Evolutionary conservation across 73 alveolate species (phyloP), one percentile per base, ranked within the genome.

Genomic region (Stentor roeselii): DNA sequence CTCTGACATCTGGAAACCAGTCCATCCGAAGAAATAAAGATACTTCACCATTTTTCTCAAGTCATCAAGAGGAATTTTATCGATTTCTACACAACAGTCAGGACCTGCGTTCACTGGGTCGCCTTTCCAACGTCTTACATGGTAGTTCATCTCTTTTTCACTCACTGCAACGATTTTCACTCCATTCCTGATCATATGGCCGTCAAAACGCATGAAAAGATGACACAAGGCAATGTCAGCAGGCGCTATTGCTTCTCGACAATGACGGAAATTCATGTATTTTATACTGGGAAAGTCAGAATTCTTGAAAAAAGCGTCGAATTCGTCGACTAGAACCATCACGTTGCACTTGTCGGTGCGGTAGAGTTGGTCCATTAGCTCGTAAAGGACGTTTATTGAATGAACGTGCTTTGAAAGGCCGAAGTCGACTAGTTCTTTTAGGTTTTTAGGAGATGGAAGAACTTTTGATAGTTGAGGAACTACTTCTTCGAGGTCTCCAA

Each of bases 101-200:
- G 74, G 78, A 42, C 87, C 85, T 59, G 83, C 75, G 32, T 76
- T 78, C 3, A 88, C 40, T 86, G 84, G 75, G 36, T 91, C 87
- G 4, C 93, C 92, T 1, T 86, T 84, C 40, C 76, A 40, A 3
- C 60, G 3, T 42, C 88, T 91, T n/a, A 76, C 80, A 58, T 59
- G 76, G 61, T 41, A 34, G 27, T n/a, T n/a, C 15, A n/a, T n/a
- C 60, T 86, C 67, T 3, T 36, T 74, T 58, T 91, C 90, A 31
- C 87, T 82, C 1, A 92, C 67, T 0, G 89, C 84, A 4, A 84
- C 74, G 2, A 91, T 11, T 75, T 91, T 91, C 41, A 88, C 78
- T 38, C 96, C 96, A 75, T 91, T 84, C 60, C 90, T 91, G 2
- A 91, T 88, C 75, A 50, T 36, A 50, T 91, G 96, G 35, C 96